Evolutionary conservation across 805 yeast species (phyloP), one percentile per base, ranked within the genome.

Genomic region (Sungouiella blattae): DNA sequence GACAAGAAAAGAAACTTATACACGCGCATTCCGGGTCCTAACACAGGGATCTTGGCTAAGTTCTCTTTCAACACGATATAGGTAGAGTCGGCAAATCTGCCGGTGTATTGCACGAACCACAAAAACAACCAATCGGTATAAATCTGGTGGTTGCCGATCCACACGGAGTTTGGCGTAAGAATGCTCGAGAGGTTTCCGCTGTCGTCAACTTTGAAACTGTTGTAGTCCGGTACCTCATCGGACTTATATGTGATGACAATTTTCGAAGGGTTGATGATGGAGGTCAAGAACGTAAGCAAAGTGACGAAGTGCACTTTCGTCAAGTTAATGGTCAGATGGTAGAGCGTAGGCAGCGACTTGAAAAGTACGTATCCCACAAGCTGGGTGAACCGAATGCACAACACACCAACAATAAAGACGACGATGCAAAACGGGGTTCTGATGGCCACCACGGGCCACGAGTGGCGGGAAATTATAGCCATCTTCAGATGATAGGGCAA

Each of bases 111-210:
- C 14, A 85, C 41, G 77, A 86, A 91, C 98, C 98, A 91, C 36
- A 87, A 47, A 49, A 77, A 88, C 8, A 84, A 70, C 98, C 98
- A 91, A 57, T 91, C 98, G 3, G 91, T 79, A 57, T 91, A 91
- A 16, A 91, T 82, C 62, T 89, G 97, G 59, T 91, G 98, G 55
- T 91, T 91, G n/a, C 93, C 77, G 23, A 89, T 80, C 30, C 83
- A 56, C 2, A 91, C 71, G 0, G 85, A 71, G 26, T 78, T 71
- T 14, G 74, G 75, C 6, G 67, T 57, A 28, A 81, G 49, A 12
- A 7, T 33, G 9, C 47, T 39, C 41, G 34, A 41, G 37, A 23
- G 33, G 21, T 8, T 36, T 13, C 26, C 40, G 8, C 36, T 49
- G 15, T 24, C 28, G 23, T 43, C 48, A 14, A 40, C 47, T 40